Base-by-base conservation (phyloP, 306 rosid species). In the Medicago ruthenica region DNA sequence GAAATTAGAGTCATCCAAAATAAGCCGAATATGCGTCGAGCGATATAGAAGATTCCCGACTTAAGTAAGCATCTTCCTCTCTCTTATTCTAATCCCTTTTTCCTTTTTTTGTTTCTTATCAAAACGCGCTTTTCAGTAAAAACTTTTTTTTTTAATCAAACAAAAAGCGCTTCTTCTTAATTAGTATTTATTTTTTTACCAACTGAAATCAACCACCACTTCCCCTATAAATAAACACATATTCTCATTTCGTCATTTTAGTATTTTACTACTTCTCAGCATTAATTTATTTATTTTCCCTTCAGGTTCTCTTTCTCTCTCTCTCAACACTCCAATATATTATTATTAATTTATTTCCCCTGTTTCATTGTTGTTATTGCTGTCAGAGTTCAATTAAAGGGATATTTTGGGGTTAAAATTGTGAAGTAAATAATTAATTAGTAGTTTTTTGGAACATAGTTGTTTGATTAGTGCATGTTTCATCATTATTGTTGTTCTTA, bases 11-110 rank as follows among this genome's bases (percentile, higher is more conserved):
- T 34, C 44, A n/a, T 61, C 20, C 67, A 31, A 61, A 61, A 15
- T 7, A 12, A 5, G 4, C 2, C 40, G 96, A 90, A 90, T 90
- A 88, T 90, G 80, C 93, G 85, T 71, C 1, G 44, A 17, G 51
- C 0, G 16, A 14, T 13, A 13, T 21, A 47, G 88, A 87, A 87
- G 82, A 91, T 91, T 88, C 96, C 72, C 53, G 48, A 8, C 48
- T 73, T 45, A 73, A 68, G 57, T 39, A 42, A 85, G 93, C 86
- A 86, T 88, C 93, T 86, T 79, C 84, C 74, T 10, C 70, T 42
- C 68, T 34, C 47, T 45, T 70, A 79, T 82, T 85, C 89, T 70
- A 73, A 81, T 73, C 76, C 55, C 50, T 6, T 16, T 11, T 80
- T 66, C 71, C 37, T 13, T 14, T 4, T 73, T 70, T 70, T 20